Evolutionary conservation across 495 filamentous ascomycete genomes (phyloP).

Genomic region (Penicillium canariense): DNA sequence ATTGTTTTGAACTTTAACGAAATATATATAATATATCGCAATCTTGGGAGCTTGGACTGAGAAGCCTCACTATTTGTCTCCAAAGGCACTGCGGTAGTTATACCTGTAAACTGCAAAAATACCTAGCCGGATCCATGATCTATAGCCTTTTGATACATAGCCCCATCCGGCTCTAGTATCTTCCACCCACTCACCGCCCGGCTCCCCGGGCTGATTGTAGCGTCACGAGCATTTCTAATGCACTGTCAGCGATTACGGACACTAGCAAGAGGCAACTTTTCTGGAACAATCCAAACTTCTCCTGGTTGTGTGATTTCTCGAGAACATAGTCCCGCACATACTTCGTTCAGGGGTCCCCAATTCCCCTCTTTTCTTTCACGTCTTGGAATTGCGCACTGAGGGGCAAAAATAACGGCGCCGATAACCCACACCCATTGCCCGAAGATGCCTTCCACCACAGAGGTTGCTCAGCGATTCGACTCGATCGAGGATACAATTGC

Average conservation of each 20-base stretch:
- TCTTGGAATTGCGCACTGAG: conserved; percentile 20
- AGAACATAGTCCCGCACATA: not conserved
- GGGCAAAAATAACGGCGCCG: conserved; percentile 17
- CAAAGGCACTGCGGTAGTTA: too few relatives aligned
- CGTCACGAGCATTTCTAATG: conserved; percentile 34
- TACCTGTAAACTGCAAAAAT: too few relatives aligned
- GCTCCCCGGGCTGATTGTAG: conserved; percentile 21
- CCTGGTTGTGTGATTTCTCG: not conserved
- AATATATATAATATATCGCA: not conserved
- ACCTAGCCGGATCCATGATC: too few relatives aligned
- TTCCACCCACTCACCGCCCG: conserved; percentile 17
- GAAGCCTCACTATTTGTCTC: not conserved
- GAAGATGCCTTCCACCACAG: conserved; percentile 39
- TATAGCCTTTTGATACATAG: too few relatives aligned
- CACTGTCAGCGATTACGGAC: conserved; percentile 26
- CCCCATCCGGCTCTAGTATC: too few relatives aligned
- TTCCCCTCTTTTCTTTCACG: not conserved
- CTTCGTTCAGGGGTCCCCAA: not conserved
- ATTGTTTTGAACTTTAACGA: not conserved
- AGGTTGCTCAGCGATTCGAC: conserved; percentile 59
- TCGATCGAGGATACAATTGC: conserved; percentile 79
- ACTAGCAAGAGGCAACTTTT: conserved; percentile 8
- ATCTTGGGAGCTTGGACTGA: not conserved
- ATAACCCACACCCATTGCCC: conserved; percentile 6
- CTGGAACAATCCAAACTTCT: conserved; percentile 9